Base-by-base conservation (phyloP, 305 asterid genomes). In the Fraxinus nigra region DNA sequence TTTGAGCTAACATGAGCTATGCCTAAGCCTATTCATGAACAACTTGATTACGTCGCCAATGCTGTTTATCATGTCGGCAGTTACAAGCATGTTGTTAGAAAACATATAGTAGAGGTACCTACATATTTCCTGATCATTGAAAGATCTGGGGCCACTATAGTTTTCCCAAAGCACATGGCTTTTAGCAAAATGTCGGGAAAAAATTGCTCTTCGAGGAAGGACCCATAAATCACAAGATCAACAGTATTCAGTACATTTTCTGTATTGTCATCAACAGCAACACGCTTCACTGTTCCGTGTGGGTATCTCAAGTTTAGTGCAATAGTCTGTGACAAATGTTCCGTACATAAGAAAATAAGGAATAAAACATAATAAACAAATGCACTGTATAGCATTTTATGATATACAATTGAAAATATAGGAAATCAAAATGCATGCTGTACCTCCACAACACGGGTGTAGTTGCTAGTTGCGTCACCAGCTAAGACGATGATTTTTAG, bases 101-200 rank as follows among this genome's bases (percentile, higher is more conserved):
- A 65, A 81, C 24, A 74, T 2, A 72, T 79, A 30, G 65, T 81
- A 81, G 63, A 82, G 84, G 82, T 78, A 82, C 97, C 24, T 92
- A 97, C 99, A 87, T 93, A 89, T 95, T 92, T 93, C 85, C 83
- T 89, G 77, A 92, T 92, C 80, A 82, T 76, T 7, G 93, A 88
- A 82, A 93, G 85, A 83, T 93, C 94, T 5, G 99, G 98, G 76
- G 98, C 97, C 56, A 97, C 82, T 80, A 92, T 82, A 77, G 97
- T 97, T 84, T 95, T 97, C 92, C 84, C 94, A 0, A 89, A 86
- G 86, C 94, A 90, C 99, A 97, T 93, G 70, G 99, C 93, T 90
- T 89, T 95, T 81, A 90, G 91, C 92, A 95, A 88, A 84, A 88
- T 87, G 79, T 81, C 89, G 2, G 98, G 98, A 89, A 97, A 94